Base-by-base conservation (phyloP, 352 stramenopile species). In the Pythium brachiatum region DNA sequence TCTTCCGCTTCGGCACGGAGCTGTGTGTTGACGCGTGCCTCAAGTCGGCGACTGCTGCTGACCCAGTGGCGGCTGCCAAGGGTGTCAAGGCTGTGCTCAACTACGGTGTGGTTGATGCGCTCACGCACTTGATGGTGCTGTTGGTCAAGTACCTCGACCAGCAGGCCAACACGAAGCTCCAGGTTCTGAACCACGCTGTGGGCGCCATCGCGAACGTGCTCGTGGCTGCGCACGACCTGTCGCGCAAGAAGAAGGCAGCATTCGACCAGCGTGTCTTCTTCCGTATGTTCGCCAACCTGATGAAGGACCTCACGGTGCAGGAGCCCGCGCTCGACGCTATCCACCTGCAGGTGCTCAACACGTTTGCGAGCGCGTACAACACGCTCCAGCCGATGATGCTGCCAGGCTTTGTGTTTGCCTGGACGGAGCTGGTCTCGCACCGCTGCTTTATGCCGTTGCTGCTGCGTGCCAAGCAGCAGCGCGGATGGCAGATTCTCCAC, bases 191-290 rank as follows among this genome's bases (percentile, higher is more conserved):
- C 76, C 97, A 98, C 72, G 94, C 97, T 32, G 88, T 99, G 11
- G 93, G 92, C 32, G 91, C 94, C 20, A 94, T 97, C 62, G 89
- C 96, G n/a, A 94, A 97, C 47, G 90, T 96, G 43, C 83, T 99
- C 61, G 93, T 98, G 44, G 91, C 89, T 8, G 69, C 86, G 3
- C 85, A 94, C 52, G 85, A 95, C 51, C 58, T 89, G 43, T 86
- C 81, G 31, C 81, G 82, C 61, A 94, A 94, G 72, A 91, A 92
- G 68, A 90, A 95, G 63, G 74, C 69, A 11, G 57, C 72, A 6
- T 99, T 99, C 66, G 97, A 99, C 72, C 97, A 99, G 70, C 88
- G 97, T 43, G 97, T 98, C 34, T 99, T 98, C 85, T 99, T 99
- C 77, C 90, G 97, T 52, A 84, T 99, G 72, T 92, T 99, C 20